Evolutionary conservation across 345 rosid species (phyloP).

Genomic region (Gossypioides kirkii): DNA sequence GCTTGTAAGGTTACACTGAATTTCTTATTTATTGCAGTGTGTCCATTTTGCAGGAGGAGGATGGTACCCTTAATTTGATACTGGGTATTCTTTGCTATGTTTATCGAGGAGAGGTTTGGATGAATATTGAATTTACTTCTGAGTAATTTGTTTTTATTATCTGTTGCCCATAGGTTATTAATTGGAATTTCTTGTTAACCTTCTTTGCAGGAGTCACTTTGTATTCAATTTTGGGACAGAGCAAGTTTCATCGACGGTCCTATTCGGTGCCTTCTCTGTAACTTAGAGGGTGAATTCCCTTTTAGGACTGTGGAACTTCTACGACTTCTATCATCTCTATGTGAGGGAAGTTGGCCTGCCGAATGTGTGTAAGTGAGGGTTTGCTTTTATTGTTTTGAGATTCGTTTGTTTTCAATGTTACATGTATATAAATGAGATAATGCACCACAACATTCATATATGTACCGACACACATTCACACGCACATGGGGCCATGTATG

Average conservation of each 20-base stretch:
- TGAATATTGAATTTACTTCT: conserved; percentile 15
- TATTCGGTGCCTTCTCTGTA: conserved; percentile 84
- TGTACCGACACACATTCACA: neutral
- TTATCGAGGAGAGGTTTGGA: conserved; percentile 82
- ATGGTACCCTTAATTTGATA: conserved; percentile 61
- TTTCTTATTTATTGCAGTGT: conserved; percentile 17
- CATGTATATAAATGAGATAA: neutral
- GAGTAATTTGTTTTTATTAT: conserved; percentile 13
- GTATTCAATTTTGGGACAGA: conserved; percentile 94
- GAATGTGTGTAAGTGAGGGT: conserved; percentile 81
- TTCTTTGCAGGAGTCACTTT: conserved; percentile 76
- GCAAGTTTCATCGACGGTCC: conserved; percentile 93
- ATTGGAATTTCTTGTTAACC: conserved; percentile 24
- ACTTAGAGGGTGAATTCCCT: conserved; percentile 88
- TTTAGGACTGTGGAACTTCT: conserved; percentile 63
- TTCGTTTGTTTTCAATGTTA: neutral
- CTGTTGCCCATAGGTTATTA: conserved; percentile 12
- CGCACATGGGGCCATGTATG: too few relatives aligned
- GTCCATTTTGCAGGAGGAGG: conserved; percentile 54
- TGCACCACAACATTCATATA: neutral
- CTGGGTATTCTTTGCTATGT: conserved; percentile 83
- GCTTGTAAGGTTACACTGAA: neutral
- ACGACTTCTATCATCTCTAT: conserved; percentile 74
- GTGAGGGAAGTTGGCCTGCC: conserved; percentile 97
- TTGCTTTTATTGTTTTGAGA: neutral